phyloP scores from a whole-genome alignment of 352 stramenopile genomes.

The Globisporangium yorkense region DNA sequence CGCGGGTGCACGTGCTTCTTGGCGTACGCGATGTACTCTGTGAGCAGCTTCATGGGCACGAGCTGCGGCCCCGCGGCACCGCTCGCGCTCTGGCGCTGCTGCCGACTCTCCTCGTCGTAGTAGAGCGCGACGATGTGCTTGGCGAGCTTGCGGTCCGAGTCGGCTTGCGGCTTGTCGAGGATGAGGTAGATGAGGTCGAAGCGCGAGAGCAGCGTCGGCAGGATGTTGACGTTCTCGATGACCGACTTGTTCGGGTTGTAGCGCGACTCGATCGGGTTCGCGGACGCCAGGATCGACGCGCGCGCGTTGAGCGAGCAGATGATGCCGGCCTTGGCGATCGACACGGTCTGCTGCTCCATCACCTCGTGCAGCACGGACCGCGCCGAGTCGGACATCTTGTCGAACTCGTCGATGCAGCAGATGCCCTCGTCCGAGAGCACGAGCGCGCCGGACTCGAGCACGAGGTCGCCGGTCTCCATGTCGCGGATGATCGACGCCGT shows the following conservation, averaged over 20 bases:
- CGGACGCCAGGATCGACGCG: constrained; percentile 97
- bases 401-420: constrained; percentile 99
- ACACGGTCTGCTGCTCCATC: constrained; percentile 99
- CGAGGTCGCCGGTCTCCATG: constrained; percentile 96
- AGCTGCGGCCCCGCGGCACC: constrained; percentile 38
- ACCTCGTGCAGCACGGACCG: constrained; percentile 98
- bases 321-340: constrained; percentile 98
- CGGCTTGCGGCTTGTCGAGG: constrained; percentile 93
- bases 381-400: constrained; percentile 99
- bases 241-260: constrained; percentile 98
- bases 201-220: constrained; percentile 95
- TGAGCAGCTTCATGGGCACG: constrained; percentile 78
- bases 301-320: constrained; percentile 97
- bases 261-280: constrained; percentile 97
- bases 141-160: constrained; percentile 93
- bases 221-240: constrained; percentile 98
- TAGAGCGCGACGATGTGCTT: constrained; percentile 97
- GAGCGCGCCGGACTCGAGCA: constrained; percentile 96
- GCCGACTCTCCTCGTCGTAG: constrained; percentile 80
- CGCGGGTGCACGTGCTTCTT: constrained; percentile 90
- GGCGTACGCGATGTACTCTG: constrained; percentile 97
- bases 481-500: constrained; percentile 96
- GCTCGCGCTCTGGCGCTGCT: constrained; percentile 27
- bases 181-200: constrained; percentile 99
- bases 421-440: constrained; percentile 97